These are phyloP conservation scores for Saccharomyces hybrid DNA, from an alignment of 1,139 yeast species.

Conservation along the genomic window DNA sequence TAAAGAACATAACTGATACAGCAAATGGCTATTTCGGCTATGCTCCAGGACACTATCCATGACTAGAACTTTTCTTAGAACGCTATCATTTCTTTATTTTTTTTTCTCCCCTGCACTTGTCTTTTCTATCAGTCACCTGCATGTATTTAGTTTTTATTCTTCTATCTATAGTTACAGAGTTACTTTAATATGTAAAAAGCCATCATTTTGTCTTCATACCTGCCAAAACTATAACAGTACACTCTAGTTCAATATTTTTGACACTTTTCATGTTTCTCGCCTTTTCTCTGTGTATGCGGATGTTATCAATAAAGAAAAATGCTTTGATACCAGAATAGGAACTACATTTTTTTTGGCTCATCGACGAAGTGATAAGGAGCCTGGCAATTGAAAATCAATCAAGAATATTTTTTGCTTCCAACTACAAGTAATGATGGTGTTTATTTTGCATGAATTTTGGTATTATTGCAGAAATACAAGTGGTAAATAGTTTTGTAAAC, in stretches of 20 bases:
- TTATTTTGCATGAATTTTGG: too few species aligned
- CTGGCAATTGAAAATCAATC: neutral
- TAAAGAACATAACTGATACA: slow-evolving; percentile 26
- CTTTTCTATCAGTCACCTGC: neutral
- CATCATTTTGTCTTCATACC: neutral
- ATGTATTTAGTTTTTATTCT: neutral
- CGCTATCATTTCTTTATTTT: neutral
- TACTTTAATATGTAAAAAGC: neutral
- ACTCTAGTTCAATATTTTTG: neutral
- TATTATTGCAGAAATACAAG: neutral
- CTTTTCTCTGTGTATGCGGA: neutral
- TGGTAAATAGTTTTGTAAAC: neutral
- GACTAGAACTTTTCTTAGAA: neutral
- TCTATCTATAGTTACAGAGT: neutral
- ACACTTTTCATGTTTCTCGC: neutral
- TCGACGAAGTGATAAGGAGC: neutral
- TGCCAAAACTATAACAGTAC: neutral
- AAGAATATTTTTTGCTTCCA: neutral
- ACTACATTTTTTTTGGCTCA: neutral
- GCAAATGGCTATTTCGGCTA: slow-evolving; percentile 44
- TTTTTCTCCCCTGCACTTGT: neutral
- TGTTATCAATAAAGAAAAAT: neutral
- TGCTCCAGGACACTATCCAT: slow-evolving; percentile 36
- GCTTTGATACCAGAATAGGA: neutral
- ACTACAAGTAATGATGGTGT: neutral